Percentiles rank a stretch among this genome's conserved stretches.
phyloP scores from a whole-genome alignment of 495 filamentous ascomycete genomes.

The Aspergillus nanangensis region DNA sequence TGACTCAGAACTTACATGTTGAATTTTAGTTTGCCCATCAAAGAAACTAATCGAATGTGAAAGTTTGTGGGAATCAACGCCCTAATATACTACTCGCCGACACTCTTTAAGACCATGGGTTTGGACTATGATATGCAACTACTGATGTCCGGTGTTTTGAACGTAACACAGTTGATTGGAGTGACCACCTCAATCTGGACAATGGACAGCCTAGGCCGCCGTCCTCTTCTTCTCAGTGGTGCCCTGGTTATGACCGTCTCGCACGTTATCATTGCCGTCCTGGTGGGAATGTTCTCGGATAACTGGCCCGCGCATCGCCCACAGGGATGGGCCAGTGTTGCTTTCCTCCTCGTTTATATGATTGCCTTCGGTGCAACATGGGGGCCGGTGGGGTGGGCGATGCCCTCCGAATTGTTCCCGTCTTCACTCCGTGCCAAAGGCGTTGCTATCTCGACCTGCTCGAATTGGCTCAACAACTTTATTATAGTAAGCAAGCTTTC shows the following conservation, averaged over 20 bases:
- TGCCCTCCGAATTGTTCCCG: slow-evolving; percentile 48
- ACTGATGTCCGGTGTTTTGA: slow-evolving; percentile 56
- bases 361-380: slow-evolving; percentile 43
- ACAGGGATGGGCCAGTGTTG: slow-evolving; percentile 47
- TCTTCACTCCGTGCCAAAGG: slow-evolving; percentile 50
- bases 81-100: slow-evolving; percentile 53
- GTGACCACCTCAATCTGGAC: slow-evolving; percentile 45
- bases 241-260: slow-evolving; percentile 44
- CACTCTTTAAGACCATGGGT: slow-evolving; percentile 55
- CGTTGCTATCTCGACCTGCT: slow-evolving; percentile 47
- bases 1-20: no score
- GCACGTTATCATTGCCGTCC: slow-evolving; percentile 46
- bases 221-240: slow-evolving; percentile 41
- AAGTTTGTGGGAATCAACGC: slow-evolving; percentile 49
- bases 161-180: slow-evolving; percentile 49
- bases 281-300: slow-evolving; percentile 39
- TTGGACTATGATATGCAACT: slow-evolving; percentile 51
- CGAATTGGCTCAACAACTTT: slow-evolving; percentile 56
- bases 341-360: slow-evolving; percentile 45
- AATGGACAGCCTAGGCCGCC: slow-evolving; percentile 44
- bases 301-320: slow-evolving; percentile 41
- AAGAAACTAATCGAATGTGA: background rate
- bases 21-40: background rate
- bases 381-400: slow-evolving; percentile 44
- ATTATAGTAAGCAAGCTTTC: slow-evolving; percentile 36